Evolutionary conservation across 2,329 filamentous ascomycete genomes (phyloP).

Genomic region (Madurella fahalii): DNA sequence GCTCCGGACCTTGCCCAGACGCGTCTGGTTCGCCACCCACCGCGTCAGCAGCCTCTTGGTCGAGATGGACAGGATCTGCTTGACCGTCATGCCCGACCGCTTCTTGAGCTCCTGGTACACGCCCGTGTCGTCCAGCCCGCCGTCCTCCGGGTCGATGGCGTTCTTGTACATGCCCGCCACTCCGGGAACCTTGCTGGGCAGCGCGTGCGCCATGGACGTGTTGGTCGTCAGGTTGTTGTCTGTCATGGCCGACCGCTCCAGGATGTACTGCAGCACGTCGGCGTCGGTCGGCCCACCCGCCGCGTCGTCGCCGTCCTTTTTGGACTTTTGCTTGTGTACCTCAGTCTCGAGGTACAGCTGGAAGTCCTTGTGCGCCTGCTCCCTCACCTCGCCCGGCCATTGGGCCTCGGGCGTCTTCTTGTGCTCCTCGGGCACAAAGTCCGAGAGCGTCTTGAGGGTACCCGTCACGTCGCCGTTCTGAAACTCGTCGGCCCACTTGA

Average conservation of each 20-base stretch:
- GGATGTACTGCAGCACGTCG: slow-evolving; percentile 32
- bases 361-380: slow-evolving; percentile 27
- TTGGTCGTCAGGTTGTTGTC: slow-evolving; percentile 34
- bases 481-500: slow-evolving; percentile 39
- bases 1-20: slow-evolving; percentile 86
- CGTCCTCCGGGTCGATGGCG: slow-evolving; percentile 46
- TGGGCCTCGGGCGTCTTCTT: slow-evolving; percentile 25
- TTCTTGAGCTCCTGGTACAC: slow-evolving; percentile 50
- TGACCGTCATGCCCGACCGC: slow-evolving; percentile 51
- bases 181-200: slow-evolving; percentile 51
- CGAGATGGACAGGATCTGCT: slow-evolving; percentile 52
- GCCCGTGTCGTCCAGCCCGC: slow-evolving; percentile 48
- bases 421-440: slow-evolving; percentile 31
- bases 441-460: slow-evolving; percentile 38
- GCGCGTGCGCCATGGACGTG: slow-evolving; percentile 44
- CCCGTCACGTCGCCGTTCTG: slow-evolving; percentile 24
- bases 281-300: slow-evolving; percentile 25
- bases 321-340: slow-evolving; percentile 24
- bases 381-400: slow-evolving; percentile 26
- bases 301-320: slow-evolving; percentile 30
- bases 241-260: slow-evolving; percentile 36
- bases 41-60: slow-evolving; percentile 72
- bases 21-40: slow-evolving; percentile 84
- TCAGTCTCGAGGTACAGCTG: slow-evolving; percentile 23
- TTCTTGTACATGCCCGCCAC: slow-evolving; percentile 49